Percentiles rank a stretch among this genome's conserved stretches.
phyloP scores from a whole-genome alignment of 208 protist species.

The Trichomonas vaginalis region DNA sequence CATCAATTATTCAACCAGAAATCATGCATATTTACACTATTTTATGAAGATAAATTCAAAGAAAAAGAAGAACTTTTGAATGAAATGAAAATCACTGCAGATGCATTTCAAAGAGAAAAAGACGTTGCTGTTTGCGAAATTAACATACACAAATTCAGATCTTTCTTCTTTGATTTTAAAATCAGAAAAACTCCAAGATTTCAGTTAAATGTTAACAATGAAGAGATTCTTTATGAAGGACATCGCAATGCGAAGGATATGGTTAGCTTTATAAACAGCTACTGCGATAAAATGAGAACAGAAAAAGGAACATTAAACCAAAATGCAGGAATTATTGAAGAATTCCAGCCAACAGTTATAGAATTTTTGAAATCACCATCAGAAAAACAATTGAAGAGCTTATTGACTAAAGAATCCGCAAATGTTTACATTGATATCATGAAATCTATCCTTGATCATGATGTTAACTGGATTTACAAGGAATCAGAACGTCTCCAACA shows the following conservation, averaged over 20 bases:
- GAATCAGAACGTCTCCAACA: no score
- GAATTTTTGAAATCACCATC: background rate
- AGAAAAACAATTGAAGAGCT: background rate
- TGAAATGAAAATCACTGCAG: background rate
- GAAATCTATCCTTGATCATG: background rate
- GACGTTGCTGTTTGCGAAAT: background rate
- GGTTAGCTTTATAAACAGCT: background rate
- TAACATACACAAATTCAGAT: background rate
- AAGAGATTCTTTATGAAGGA: background rate
- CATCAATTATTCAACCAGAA: background rate
- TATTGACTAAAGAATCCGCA: background rate
- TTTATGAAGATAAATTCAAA: background rate
- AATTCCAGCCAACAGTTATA: background rate
- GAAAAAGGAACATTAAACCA: background rate
- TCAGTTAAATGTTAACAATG: background rate
- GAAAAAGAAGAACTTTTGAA: background rate
- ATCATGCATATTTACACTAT: background rate
- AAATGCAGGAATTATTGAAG: background rate
- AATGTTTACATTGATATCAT: background rate
- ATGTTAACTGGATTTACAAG: background rate
- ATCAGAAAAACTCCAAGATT: background rate
- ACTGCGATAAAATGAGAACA: background rate
- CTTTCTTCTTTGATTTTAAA: background rate
- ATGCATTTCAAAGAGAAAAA: background rate
- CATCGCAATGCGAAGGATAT: background rate